Conservation (phyloP, 352 stramenopile species). For the Thalassiosira hispida region DNA sequence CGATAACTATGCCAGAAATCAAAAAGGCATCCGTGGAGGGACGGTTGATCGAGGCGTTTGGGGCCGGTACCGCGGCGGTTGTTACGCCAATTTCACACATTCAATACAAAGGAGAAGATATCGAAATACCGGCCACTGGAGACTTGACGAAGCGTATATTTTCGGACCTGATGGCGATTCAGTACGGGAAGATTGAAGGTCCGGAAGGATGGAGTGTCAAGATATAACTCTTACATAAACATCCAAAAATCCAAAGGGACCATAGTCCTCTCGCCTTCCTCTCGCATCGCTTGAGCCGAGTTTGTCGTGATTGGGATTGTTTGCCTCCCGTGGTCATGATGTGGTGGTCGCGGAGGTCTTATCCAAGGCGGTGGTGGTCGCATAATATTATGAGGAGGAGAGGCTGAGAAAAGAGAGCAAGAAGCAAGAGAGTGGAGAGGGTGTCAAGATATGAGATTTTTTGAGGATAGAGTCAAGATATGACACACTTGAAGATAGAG, state of each 20-base stretch:
- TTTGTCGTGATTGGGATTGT: too few relatives aligned
- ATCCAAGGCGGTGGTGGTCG: too few relatives aligned
- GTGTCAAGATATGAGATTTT: too few relatives aligned
- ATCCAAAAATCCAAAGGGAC: slow-evolving; percentile 9
- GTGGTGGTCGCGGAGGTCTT: too few relatives aligned
- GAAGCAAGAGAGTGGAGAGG: too few relatives aligned
- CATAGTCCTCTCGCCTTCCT: too few relatives aligned
- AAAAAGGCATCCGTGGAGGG: slow-evolving; percentile 90
- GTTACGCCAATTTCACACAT: slow-evolving; percentile 93
- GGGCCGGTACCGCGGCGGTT: slow-evolving; percentile 94
- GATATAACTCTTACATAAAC: slow-evolving; percentile 38
- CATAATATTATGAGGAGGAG: too few relatives aligned
- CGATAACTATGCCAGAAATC: slow-evolving; percentile 94
- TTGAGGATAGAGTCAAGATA: too few relatives aligned
- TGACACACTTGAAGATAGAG: too few relatives aligned
- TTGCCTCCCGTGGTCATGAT: too few relatives aligned
- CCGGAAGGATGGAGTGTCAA: slow-evolving; percentile 73
- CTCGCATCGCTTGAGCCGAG: too few relatives aligned
- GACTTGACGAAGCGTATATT: slow-evolving; percentile 72
- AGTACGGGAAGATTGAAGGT: slow-evolving; percentile 78
- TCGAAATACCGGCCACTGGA: slow-evolving; percentile 86
- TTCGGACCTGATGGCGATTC: slow-evolving; percentile 77
- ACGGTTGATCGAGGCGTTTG: slow-evolving; percentile 94
- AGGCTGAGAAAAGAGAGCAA: too few relatives aligned
- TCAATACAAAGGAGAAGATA: slow-evolving; percentile 92